Conservation (phyloP, 495 filamentous ascomycete species). For the Podospora pseudocomata region DNA sequence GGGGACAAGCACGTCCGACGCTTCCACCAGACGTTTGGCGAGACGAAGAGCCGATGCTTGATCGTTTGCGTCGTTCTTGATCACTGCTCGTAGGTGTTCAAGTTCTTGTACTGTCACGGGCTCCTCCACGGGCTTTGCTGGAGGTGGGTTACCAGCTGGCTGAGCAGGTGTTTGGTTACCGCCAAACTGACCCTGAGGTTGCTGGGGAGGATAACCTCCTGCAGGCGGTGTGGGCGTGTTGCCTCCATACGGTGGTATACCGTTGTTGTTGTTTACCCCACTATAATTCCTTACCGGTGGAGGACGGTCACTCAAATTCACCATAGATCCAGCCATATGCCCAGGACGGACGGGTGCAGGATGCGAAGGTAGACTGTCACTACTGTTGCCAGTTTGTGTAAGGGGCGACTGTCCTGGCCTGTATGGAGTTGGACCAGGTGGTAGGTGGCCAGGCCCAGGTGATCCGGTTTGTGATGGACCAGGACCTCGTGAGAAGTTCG, state of each 20-base stretch:
- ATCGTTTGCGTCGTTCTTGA: constrained; percentile 67
- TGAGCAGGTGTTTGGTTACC: constrained; percentile 1
- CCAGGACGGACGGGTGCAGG: constrained; percentile 79
- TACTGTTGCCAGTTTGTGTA: constrained; percentile 22
- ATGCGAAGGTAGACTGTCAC: constrained; percentile 70
- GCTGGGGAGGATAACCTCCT: neutral
- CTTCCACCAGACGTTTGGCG: constrained; percentile 84
- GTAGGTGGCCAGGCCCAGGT: constrained; percentile 24
- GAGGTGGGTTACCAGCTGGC: constrained; percentile 12
- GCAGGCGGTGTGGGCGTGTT: constrained; percentile 21
- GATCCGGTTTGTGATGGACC: constrained; percentile 1
- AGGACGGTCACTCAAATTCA: constrained; percentile 54
- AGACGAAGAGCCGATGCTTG: constrained; percentile 64
- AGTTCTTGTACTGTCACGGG: constrained; percentile 79
- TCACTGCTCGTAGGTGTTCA: constrained; percentile 63
- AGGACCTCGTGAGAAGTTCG: constrained; percentile 11
- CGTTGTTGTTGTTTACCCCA: constrained; percentile 38
- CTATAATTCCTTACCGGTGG: constrained; percentile 72
- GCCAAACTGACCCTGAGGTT: neutral
- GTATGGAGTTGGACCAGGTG: constrained; percentile 34
- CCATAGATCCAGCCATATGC: constrained; percentile 55
- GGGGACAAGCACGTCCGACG: constrained; percentile 68
- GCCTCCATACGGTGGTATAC: constrained; percentile 32
- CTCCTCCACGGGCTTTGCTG: constrained; percentile 33
- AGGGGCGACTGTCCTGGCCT: constrained; percentile 29